A percentile compares a stretch with the other conserved stretches of the same genome.
These are phyloP conservation scores for Trichophaea hybrida DNA, from an alignment of 2,329 filamentous ascomycete species.

Conservation along the genomic window DNA sequence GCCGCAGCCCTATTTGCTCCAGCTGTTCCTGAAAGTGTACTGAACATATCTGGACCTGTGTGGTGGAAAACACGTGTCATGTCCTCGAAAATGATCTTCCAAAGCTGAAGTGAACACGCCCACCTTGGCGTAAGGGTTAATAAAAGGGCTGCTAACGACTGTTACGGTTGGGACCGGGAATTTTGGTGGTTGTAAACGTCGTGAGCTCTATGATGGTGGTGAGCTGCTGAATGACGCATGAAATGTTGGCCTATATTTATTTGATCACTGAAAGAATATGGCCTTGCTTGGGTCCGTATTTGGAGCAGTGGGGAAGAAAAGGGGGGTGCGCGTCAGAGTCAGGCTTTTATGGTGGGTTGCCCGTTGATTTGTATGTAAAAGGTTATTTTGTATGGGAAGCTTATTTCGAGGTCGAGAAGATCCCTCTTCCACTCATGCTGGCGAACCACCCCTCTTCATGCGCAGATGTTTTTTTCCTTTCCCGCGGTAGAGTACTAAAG, in stretches of 20 bases:
- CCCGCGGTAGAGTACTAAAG: neutral
- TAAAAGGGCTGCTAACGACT: neutral
- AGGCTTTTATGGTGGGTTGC: no score
- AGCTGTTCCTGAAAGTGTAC: conserved; percentile 1
- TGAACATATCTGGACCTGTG: neutral
- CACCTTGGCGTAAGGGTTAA: neutral
- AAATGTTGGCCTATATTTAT: no score
- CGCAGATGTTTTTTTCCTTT: neutral
- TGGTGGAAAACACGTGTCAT: conserved; percentile 5
- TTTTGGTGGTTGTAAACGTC: conserved; percentile 4
- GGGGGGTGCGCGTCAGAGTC: no score
- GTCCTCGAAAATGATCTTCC: neutral
- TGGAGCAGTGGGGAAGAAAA: no score
- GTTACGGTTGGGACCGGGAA: neutral
- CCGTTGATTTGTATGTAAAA: no score
- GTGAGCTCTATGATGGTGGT: conserved; percentile 1
- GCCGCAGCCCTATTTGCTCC: neutral
- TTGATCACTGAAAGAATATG: no score
- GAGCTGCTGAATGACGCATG: conserved; percentile 2
- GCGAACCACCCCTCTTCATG: neutral
- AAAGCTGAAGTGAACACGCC: neutral
- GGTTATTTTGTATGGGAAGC: no score
- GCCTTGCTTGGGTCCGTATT: no score
- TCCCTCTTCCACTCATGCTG: neutral
- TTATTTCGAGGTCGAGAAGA: no score